These are phyloP conservation scores for Monascus purpureus DNA, from an alignment of 495 filamentous ascomycete species.

Conservation along the genomic window DNA sequence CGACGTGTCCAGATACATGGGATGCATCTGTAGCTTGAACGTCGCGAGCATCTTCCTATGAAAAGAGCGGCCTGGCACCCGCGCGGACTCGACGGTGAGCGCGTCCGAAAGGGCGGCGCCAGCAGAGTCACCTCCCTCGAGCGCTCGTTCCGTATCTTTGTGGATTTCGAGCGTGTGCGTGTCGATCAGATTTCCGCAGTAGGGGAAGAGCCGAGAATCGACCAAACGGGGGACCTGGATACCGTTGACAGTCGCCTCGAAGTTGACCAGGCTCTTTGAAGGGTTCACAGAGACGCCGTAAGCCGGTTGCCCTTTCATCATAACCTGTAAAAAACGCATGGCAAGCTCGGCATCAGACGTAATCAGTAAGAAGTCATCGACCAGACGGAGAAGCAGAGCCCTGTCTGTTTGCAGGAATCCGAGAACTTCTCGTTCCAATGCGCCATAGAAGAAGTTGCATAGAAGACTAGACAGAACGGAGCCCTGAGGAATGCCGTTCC, in stretches of 20 bases:
- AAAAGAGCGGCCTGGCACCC: slow-evolving; percentile 56
- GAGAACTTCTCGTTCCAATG: slow-evolving; percentile 58
- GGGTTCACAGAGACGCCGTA: slow-evolving; percentile 72
- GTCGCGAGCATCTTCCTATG: slow-evolving; percentile 63
- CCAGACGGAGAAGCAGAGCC: slow-evolving; percentile 61
- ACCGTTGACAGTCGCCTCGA: slow-evolving; percentile 48
- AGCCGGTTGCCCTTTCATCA: slow-evolving; percentile 62
- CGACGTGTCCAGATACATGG: slow-evolving; percentile 77
- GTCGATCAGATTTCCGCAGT: slow-evolving; percentile 72
- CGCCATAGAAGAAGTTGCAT: slow-evolving; percentile 90
- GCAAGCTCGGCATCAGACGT: slow-evolving; percentile 54
- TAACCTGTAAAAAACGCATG: slow-evolving; percentile 53
- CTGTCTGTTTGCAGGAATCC: slow-evolving; percentile 46
- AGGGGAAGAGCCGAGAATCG: slow-evolving; percentile 52
- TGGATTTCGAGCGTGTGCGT: slow-evolving; percentile 60
- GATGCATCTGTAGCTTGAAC: slow-evolving; percentile 75
- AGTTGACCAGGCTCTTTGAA: slow-evolving; percentile 76
- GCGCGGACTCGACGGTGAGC: slow-evolving; percentile 62
- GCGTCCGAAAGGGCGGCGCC: slow-evolving; percentile 36
- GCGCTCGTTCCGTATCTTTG: slow-evolving; percentile 39
- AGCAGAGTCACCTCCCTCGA: slow-evolving; percentile 28
- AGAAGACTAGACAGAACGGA: slow-evolving; percentile 73
- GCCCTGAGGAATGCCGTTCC: slow-evolving; percentile 82
- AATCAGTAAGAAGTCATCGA: slow-evolving; percentile 88
- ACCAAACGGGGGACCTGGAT: slow-evolving; percentile 36